Conservation (phyloP, 208 protist species). For the Ichthyophonus hoferi region DNA sequence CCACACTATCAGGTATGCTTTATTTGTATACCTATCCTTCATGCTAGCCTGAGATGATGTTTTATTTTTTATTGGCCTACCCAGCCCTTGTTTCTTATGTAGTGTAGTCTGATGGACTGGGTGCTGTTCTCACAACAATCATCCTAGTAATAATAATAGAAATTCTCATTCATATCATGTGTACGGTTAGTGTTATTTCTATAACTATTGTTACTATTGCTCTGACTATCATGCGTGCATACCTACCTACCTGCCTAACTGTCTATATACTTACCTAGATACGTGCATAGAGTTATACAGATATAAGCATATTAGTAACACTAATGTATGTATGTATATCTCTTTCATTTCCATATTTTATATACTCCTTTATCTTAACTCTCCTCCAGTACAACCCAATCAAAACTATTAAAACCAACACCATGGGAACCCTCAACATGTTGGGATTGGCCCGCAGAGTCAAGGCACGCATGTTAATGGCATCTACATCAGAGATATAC, state of each 20-base stretch:
- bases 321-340: not conserved
- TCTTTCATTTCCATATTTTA: no score
- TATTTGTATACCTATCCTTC: no score
- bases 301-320: no score
- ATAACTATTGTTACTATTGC: no score
- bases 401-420: conserved; percentile 74
- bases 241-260: not conserved
- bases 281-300: not conserved
- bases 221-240: conserved; percentile 6
- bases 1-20: conserved; percentile 21
- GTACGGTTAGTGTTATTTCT: no score
- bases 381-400: conserved; percentile 64
- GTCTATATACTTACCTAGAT: not conserved
- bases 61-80: no score
- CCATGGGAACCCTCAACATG: conserved; percentile 83
- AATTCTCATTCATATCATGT: no score
- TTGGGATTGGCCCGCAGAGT: conserved; percentile 74
- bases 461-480: conserved; percentile 59
- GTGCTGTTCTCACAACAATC: no score
- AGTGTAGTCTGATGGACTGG: no score
- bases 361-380: conserved; percentile 73
- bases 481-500: conserved; percentile 82
- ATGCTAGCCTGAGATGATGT: no score
- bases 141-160: no score
- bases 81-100: no score